A percentile compares a stretch with the other conserved stretches of the same genome.
These are phyloP conservation scores for Taphrina sp. DNA, from an alignment of 1,139 yeast species.

Conservation along the genomic window DNA sequence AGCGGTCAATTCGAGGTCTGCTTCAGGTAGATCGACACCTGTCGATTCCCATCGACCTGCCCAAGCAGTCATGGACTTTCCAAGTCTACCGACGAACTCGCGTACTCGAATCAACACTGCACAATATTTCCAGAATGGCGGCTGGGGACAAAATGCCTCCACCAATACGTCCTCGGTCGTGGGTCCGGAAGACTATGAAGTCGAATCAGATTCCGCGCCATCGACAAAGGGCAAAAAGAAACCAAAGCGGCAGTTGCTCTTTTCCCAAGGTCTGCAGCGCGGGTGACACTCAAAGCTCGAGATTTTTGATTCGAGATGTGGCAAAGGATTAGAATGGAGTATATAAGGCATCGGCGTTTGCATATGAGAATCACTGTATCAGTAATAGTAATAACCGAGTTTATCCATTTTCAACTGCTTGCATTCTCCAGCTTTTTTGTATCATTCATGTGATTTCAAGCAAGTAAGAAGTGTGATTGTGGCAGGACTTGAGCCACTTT, in stretches of 20 bases:
- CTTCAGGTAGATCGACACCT: slow-evolving; percentile 25
- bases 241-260: slow-evolving; percentile 26
- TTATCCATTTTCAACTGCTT: too few relatives aligned
- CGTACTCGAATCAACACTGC: slow-evolving; percentile 9
- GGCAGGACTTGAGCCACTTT: too few relatives aligned
- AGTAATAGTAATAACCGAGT: too few relatives aligned
- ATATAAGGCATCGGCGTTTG: too few relatives aligned
- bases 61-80: neutral
- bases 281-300: slow-evolving; percentile 3
- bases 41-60: neutral
- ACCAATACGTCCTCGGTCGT: neutral
- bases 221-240: slow-evolving; percentile 27
- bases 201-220: neutral
- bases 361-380: too few relatives aligned
- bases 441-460: too few relatives aligned
- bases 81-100: slow-evolving; percentile 20
- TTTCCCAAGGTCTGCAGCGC: slow-evolving; percentile 28
- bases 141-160: slow-evolving; percentile 2
- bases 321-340: too few relatives aligned
- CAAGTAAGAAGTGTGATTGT: too few relatives aligned
- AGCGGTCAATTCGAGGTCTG: slow-evolving; percentile 15
- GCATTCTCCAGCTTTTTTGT: too few relatives aligned
- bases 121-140: slow-evolving; percentile 14
- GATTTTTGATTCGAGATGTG: too few relatives aligned
- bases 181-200: slow-evolving; percentile 24